phyloP scores from a whole-genome alignment of 1,139 yeast species.

The Hyphopichia wangnamkhiaoensis region DNA sequence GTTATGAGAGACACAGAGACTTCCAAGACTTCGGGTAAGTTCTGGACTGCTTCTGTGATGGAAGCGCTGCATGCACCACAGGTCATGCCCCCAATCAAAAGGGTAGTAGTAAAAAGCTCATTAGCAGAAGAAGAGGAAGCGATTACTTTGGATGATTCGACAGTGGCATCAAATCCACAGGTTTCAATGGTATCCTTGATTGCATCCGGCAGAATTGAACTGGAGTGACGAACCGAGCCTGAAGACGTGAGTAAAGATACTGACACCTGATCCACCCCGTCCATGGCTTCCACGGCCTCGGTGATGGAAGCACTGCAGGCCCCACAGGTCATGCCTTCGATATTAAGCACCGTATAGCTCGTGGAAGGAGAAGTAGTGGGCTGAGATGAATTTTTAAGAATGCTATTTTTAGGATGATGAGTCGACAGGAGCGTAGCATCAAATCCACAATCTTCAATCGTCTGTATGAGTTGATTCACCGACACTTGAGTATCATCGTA shows the following conservation, averaged over 20 bases:
- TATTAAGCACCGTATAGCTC: not conserved
- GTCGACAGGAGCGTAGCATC: slow-evolving; percentile 22
- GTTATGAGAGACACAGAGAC: slow-evolving; percentile 73
- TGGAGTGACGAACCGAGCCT: slow-evolving; percentile 2
- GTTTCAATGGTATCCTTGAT: slow-evolving; percentile 61
- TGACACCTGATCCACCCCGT: slow-evolving; percentile 29
- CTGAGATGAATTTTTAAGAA: not conserved
- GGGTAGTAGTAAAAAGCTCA: slow-evolving; percentile 10
- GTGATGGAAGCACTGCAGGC: slow-evolving; percentile 44
- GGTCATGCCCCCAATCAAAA: slow-evolving; percentile 74
- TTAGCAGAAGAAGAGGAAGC: not conserved
- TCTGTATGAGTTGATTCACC: slow-evolving; percentile 14
- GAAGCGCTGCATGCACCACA: slow-evolving; percentile 80
- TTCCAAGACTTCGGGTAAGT: slow-evolving; percentile 45
- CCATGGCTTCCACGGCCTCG: slow-evolving; percentile 21
- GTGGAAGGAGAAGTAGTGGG: not conserved
- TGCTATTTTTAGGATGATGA: not conserved
- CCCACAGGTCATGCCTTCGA: slow-evolving; percentile 42
- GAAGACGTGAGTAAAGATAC: slow-evolving; percentile 31
- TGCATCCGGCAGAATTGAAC: not conserved
- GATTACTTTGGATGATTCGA: slow-evolving; percentile 20
- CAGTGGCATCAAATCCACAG: slow-evolving; percentile 68
- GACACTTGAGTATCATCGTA: slow-evolving; percentile 16
- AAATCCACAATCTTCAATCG: slow-evolving; percentile 40
- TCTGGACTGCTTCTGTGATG: slow-evolving; percentile 55